Evolutionary conservation across 2,329 filamentous ascomycete species (phyloP), one percentile per base, ranked within the genome.

Genomic region (Kalmusia sp.): DNA sequence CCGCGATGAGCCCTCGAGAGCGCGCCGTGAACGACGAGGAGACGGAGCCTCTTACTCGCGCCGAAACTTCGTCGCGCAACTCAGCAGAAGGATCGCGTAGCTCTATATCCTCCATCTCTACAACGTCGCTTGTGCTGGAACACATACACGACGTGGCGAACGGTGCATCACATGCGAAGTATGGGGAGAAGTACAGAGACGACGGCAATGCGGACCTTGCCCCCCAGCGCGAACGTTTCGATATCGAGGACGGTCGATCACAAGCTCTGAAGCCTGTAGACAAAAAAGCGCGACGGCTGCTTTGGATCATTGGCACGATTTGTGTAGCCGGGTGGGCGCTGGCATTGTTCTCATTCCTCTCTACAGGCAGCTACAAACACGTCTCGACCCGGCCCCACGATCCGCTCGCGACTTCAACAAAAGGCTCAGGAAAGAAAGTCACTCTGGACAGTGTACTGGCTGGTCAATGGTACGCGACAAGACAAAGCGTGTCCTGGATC

Each of bases 51-150:
- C 71, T 81, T 19, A 77, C 73, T 24, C 65, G 67, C 41, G 61
- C 72, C 31, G 66, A 73, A 49, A 55, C 57, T 43, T 54, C 66
- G 33, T 51, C 66, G 50, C 69, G 66, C 54, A 53, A 58, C 53
- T 74, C 72, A 52, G 67, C 73, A 56, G 73, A 72, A 57, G 65
- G 66, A 39, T 71, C 62, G 5, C 68, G 70, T 48, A 83, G 82
- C 57, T 91, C 90, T 3, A 73, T 84, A 39, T 91, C 89, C n/a
- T 89, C 88, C 34, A 87, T 87, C n/a, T 95, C 91, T 28, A 93
- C 91, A 9, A 92, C 89, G 3, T 93, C 91, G 64, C 81, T 95
- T 12, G 85, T 95, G 49, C 90, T 95, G 69, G 90, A 95, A 61
- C 86, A 88, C 58, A 82, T 93, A 61, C 83, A 85, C 64, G 87